Evolutionary conservation across 2,329 filamentous ascomycete species (phyloP).

Genomic region (Lomentospora prolificans): DNA sequence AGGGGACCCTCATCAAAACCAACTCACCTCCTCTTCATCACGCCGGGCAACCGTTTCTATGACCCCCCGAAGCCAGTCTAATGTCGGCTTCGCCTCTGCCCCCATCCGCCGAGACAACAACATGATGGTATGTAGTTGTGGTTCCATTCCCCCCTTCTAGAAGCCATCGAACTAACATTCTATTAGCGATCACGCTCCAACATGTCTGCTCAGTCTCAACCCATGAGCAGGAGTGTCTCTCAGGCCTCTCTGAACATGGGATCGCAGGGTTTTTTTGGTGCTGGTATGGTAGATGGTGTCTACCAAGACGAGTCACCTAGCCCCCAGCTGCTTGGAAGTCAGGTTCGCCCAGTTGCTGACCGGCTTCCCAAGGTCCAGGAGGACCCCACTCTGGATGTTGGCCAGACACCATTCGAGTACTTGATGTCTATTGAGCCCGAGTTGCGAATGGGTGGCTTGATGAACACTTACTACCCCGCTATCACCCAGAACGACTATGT

Average conservation of each 20-base stretch:
- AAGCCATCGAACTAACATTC: background rate
- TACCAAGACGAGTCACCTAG: conserved; percentile 22
- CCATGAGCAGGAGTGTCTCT: conserved; percentile 36
- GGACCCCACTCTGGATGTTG: conserved; percentile 20
- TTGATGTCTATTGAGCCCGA: conserved; percentile 21
- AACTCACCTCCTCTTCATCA: background rate
- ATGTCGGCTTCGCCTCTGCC: conserved; percentile 9
- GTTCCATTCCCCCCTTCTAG: conserved; percentile 7
- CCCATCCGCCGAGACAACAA: background rate
- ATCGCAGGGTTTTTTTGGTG: background rate
- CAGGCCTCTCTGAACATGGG: conserved; percentile 17
- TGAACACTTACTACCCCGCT: conserved; percentile 15
- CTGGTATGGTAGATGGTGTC: conserved; percentile 17
- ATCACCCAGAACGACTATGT: conserved; percentile 14
- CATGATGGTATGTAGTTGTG: conserved; percentile 7
- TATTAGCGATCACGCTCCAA: conserved; percentile 4
- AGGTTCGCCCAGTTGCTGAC: background rate
- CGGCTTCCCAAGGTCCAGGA: conserved; percentile 28
- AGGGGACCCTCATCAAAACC: background rate
- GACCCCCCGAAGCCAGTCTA: conserved; percentile 13
- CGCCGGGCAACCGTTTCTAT: conserved; percentile 5
- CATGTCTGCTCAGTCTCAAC: conserved; percentile 16
- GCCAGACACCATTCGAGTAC: conserved; percentile 29
- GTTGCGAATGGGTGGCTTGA: conserved; percentile 15
- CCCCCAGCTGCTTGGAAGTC: conserved; percentile 13